These are phyloP conservation scores for Kwoniella sp. DNA, from an alignment of 768 basidiomycete species.

Conservation along the genomic window DNA sequence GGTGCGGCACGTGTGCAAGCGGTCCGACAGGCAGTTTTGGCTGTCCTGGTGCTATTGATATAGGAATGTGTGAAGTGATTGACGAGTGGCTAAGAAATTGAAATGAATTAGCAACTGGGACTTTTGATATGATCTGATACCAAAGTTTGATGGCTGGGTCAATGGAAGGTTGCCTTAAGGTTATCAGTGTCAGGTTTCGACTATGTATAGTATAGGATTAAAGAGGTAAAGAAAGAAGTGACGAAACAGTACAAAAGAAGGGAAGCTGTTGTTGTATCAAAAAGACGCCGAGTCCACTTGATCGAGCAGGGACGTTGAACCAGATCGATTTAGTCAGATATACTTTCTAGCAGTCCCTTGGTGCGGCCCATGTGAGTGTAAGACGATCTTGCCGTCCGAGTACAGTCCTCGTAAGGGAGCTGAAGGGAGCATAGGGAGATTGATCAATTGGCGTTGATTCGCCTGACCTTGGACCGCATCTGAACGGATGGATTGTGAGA, in stretches of 20 bases:
- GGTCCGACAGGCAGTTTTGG: too few relatives aligned
- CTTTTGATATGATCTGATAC: not conserved
- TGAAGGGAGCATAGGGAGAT: not conserved
- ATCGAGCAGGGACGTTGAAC: too few relatives aligned
- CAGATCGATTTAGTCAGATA: too few relatives aligned
- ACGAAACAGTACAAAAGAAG: constrained; percentile 1
- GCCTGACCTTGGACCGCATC: not conserved
- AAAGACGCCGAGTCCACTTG: too few relatives aligned
- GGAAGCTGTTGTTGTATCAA: too few relatives aligned
- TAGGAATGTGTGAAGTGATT: too few relatives aligned
- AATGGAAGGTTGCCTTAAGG: not conserved
- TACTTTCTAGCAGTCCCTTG: too few relatives aligned
- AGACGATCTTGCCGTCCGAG: too few relatives aligned
- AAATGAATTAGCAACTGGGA: not conserved
- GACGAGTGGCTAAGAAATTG: too few relatives aligned
- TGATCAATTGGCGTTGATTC: not conserved
- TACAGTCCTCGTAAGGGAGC: not conserved
- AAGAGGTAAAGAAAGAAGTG: not conserved
- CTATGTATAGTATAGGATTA: not conserved
- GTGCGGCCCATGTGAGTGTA: too few relatives aligned
- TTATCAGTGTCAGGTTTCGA: not conserved
- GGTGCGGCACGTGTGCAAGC: too few relatives aligned
- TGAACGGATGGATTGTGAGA: not conserved
- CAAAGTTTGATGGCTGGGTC: not conserved
- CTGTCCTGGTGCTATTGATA: too few relatives aligned